These are phyloP conservation scores for Boletus speciosus DNA, from an alignment of 768 basidiomycete genomes.

Conservation along the genomic window DNA sequence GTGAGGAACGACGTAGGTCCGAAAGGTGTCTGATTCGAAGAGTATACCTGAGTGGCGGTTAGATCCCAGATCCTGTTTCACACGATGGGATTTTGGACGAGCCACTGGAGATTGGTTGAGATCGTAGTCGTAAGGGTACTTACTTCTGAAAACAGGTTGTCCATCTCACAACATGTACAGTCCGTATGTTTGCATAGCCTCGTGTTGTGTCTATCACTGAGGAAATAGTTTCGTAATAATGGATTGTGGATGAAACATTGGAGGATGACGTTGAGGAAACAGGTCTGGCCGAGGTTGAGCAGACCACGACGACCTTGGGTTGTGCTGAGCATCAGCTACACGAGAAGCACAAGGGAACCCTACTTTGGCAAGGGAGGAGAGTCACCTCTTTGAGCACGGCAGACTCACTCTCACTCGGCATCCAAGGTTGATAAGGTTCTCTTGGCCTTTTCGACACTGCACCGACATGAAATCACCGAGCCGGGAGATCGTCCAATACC, in stretches of 20 bases:
- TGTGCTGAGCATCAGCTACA: not conserved
- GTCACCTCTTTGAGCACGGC: conserved; percentile 47
- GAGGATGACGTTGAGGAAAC: conserved; percentile 89
- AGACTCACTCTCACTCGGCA: conserved; percentile 39
- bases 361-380: conserved; percentile 73
- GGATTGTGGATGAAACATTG: conserved; percentile 91
- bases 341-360: not conserved
- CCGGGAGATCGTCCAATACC: not conserved
- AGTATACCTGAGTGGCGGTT: conserved; percentile 47
- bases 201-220: conserved; percentile 85
- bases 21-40: conserved; percentile 56
- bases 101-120: not conserved
- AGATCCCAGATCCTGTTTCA: not conserved
- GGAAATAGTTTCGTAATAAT: conserved; percentile 81
- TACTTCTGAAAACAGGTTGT: conserved; percentile 77
- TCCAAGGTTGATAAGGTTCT: conserved; percentile 51
- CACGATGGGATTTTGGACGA: not conserved
- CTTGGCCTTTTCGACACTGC: conserved; percentile 39
- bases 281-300: conserved; percentile 88
- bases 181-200: conserved; percentile 62
- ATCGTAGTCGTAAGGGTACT: not conserved
- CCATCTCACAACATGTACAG: conserved; percentile 94
- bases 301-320: conserved; percentile 72
- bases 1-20: conserved; percentile 82
- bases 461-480: not conserved